Base-by-base conservation (phyloP, 345 rosid genomes). In the Brassica cretica region DNA sequence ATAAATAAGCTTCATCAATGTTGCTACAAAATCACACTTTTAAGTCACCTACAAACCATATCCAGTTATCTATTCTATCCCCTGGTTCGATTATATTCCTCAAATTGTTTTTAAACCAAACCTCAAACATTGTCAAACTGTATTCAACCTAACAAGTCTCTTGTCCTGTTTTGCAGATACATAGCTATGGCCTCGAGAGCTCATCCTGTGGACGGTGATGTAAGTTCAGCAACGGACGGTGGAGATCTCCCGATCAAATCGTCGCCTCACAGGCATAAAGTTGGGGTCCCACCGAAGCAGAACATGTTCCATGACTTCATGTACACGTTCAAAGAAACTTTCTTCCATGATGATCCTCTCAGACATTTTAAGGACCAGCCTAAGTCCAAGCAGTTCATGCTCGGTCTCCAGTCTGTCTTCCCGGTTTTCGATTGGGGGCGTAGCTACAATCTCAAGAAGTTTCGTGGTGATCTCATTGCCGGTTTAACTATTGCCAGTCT, bases 401-500 rank as follows among this genome's bases (percentile, higher is more conserved):
- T 95, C 0, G 96, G 94, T 5, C 27, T 86, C 66, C 94, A 88
- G 73, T 86, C 99, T 1, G 64, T 90, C 39, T 95, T 95, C 76
- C 99, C 99, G 12, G 91, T 95, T 56, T 64, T 95, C 49, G 88
- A 88, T 12, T 95, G 99, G 99, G 91, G 89, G 8, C 81, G 91
- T 68, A 64, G 44, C 58, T 95, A 95, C 27, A 85, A 68, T 81
- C 65, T 91, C 8, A 71, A 59, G 6, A 93, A 91, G 71, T 84
- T 95, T 63, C 88, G 84, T 66, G 97, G 98, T 6, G 97, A 93
- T 80, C 64, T 93, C 46, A 89, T 93, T 4, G 86, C 99, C 8
- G 99, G 99, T 29, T 87, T 95, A 29, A 95, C 99, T 70, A 95
- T 95, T 51, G 99, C 99, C 16, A 95, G 98, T 84, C 98, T 95